phyloP scores from a whole-genome alignment of 2,329 filamentous ascomycete species.

The Colletotrichum liaoningense region DNA sequence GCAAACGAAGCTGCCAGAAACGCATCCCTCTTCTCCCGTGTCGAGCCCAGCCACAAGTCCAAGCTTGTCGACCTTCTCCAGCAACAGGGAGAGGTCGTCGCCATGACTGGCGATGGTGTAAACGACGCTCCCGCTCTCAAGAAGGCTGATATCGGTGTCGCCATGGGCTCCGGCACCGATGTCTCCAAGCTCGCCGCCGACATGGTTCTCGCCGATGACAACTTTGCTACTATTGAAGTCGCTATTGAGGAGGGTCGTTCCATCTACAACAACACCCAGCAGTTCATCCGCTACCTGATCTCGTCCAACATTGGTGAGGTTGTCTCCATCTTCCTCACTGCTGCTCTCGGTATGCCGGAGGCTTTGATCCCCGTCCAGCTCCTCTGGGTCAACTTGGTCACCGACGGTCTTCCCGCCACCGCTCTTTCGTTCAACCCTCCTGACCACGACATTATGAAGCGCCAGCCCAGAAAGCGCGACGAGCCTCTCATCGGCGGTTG shows the following conservation, averaged over 20 bases:
- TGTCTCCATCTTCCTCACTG: constrained; percentile 98
- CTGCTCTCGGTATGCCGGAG: constrained; percentile 96
- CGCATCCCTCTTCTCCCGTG: constrained; percentile 94
- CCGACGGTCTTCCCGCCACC: constrained; percentile 95
- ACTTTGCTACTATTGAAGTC: constrained; percentile 97
- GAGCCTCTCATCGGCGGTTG: constrained; percentile 93
- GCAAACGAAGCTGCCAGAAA: constrained; percentile 86
- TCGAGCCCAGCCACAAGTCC: constrained; percentile 97
- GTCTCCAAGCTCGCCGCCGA: constrained; percentile 96
- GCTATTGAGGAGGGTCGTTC: constrained; percentile 97
- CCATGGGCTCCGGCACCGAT: constrained; percentile 98
- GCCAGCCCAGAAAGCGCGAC: constrained; percentile 89
- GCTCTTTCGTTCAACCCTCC: constrained; percentile 97
- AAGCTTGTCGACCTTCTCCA: constrained; percentile 97
- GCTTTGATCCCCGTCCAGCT: constrained; percentile 97
- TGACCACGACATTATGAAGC: constrained; percentile 98
- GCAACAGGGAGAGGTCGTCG: constrained; percentile 91
- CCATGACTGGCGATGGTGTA: constrained; percentile 99
- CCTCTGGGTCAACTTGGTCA: constrained; percentile 98
- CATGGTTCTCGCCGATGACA: constrained; percentile 98
- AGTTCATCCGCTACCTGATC: constrained; percentile 99
- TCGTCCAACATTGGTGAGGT: constrained; percentile 99
- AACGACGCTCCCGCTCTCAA: constrained; percentile 98
- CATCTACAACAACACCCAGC: constrained; percentile 99
- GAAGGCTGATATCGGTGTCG: constrained; percentile 98